Evolutionary conservation across 768 basidiomycete species (phyloP), one percentile per base, ranked within the genome.

Genomic region (Leccinum obscurum): DNA sequence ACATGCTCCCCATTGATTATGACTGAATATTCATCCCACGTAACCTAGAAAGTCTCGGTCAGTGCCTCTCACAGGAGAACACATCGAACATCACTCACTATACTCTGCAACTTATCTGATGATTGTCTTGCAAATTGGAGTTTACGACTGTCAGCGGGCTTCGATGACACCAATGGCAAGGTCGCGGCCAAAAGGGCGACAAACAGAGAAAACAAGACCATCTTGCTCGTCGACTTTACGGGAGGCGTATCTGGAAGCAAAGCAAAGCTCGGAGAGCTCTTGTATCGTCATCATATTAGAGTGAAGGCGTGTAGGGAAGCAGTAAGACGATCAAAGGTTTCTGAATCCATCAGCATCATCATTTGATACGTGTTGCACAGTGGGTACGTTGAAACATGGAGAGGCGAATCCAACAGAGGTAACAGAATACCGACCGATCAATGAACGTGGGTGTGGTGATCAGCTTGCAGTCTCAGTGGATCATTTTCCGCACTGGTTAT

Each of bases 21-120:
- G 7, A 87, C 74, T 1, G 85, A 86, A 58, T 83, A 79, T 51
- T 80, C 70, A 67, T 88, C 86, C 86, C 86, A 88, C 3, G 81
- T 80, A 17, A 85, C 83, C 70, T 71, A 55, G 41, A 48, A 55
- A 22, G 56, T 22, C 4, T 17, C 24, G 55, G 39, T 34, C 32
- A 66, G 39, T 41, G 35, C n/a, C 44, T 30, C 30, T 57, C 46
- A 7, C 35, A 55, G 10, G 14, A 24, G 15, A 64, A 22, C 9
- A 14, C 3, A 53, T 15, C 20, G 14, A 8, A 48, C 10, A 15
- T 37, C 7, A 24, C 63, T 6, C 37, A 71, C 69, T 13, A 56
- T 66, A 26, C 51, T 60, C 37, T 69, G 67, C 17, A 71, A 58
- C 10, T 58, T 57, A 10, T 62, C 62, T 13, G 63, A 57, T 0